These are phyloP conservation scores for Aspergillus cristatus DNA, from an alignment of 495 filamentous ascomycete species.

Conservation along the genomic window DNA sequence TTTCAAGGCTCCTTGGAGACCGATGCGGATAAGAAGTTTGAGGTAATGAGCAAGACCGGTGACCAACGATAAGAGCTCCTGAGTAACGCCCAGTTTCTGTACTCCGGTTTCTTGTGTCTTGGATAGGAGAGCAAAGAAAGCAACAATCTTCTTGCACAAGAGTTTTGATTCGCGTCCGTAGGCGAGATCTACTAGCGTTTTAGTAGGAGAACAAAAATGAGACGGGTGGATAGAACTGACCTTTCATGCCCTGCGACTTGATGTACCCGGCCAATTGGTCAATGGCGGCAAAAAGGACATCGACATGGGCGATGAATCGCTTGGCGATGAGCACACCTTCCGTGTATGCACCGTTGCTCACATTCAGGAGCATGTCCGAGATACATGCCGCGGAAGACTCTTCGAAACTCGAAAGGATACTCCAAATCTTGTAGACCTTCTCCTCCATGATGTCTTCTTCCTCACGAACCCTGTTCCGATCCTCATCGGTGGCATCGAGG, in stretches of 20 bases:
- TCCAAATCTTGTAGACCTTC: slow-evolving; percentile 98
- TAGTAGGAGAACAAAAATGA: slow-evolving; percentile 7
- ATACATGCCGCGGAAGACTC: slow-evolving; percentile 97
- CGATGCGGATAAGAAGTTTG: slow-evolving; percentile 95
- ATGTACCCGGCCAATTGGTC: slow-evolving; percentile 74
- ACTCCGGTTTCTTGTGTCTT: slow-evolving; percentile 88
- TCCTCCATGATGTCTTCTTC: slow-evolving; percentile 94
- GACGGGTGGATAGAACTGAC: slow-evolving; percentile 37
- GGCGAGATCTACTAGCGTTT: slow-evolving; percentile 52
- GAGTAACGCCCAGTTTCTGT: slow-evolving; percentile 85
- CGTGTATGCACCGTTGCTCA: slow-evolving; percentile 94
- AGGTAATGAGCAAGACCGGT: slow-evolving; percentile 97
- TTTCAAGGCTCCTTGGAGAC: slow-evolving; percentile 84
- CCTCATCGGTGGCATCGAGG: slow-evolving; percentile 59
- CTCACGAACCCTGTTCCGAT: slow-evolving; percentile 65
- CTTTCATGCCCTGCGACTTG: slow-evolving; percentile 59
- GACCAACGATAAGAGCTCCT: slow-evolving; percentile 89
- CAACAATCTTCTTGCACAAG: slow-evolving; percentile 98
- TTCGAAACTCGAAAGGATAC: slow-evolving; percentile 91
- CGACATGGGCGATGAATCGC: slow-evolving; percentile 92
- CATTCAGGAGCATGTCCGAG: slow-evolving; percentile 97
- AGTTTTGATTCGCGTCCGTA: slow-evolving; percentile 94
- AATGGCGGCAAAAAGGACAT: slow-evolving; percentile 82
- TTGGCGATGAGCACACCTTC: slow-evolving; percentile 95
- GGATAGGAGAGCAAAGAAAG: slow-evolving; percentile 89